These are phyloP conservation scores for Rhizophora apiculata DNA, from an alignment of 345 rosid species.

Conservation along the genomic window DNA sequence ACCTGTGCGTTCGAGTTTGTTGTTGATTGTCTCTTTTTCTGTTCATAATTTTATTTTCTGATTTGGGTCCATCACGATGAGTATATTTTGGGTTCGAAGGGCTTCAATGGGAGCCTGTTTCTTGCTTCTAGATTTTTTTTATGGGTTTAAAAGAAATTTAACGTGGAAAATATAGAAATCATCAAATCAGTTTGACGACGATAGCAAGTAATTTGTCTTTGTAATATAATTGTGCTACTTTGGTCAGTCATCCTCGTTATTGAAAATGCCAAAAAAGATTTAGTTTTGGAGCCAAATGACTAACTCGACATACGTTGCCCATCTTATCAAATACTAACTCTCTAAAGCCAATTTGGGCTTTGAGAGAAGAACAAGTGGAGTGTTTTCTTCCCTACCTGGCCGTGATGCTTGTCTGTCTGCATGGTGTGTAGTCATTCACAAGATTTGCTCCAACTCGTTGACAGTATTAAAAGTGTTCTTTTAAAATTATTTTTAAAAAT, in stretches of 20 bases:
- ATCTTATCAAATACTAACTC: too few relatives aligned
- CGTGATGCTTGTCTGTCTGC: neutral
- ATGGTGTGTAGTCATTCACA: too few relatives aligned
- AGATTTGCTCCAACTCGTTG: too few relatives aligned
- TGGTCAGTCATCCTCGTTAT: too few relatives aligned
- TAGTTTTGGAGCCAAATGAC: neutral
- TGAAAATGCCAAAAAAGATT: neutral
- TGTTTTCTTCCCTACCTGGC: constrained; percentile 8
- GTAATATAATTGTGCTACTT: too few relatives aligned
- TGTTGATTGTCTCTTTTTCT: constrained; percentile 11
- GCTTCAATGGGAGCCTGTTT: neutral
- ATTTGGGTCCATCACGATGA: neutral
- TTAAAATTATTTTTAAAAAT: too few relatives aligned
- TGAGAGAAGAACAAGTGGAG: neutral
- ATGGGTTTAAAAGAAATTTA: neutral
- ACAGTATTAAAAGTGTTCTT: too few relatives aligned
- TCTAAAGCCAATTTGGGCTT: neutral
- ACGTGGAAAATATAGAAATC: neutral
- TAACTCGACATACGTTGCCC: too few relatives aligned
- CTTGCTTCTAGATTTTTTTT: neutral
- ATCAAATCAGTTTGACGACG: too few relatives aligned
- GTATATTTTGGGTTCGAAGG: neutral
- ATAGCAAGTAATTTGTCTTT: neutral
- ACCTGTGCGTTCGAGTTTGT: constrained; percentile 98
- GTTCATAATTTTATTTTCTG: neutral